Conservation (phyloP, 2,329 filamentous ascomycete genomes). For the Trichoderma afroharzianum region DNA sequence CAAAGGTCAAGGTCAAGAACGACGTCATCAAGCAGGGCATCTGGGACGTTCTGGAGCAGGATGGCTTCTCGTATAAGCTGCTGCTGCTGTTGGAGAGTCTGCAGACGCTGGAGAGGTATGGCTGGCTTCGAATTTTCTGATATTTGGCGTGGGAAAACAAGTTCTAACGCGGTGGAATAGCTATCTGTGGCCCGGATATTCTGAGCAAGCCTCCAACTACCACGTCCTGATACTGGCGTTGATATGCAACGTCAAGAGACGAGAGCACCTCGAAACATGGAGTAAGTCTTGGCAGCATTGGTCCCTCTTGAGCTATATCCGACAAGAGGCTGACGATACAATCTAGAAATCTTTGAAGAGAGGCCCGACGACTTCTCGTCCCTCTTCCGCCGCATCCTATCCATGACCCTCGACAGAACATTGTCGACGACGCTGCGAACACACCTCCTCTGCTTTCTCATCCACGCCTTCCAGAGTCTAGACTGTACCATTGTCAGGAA, state of each 20-base stretch:
- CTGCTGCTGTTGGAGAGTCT: constrained; percentile 83
- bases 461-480: constrained; percentile 87
- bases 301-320: constrained; percentile 1
- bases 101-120: constrained; percentile 78
- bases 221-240: constrained; percentile 85
- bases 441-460: constrained; percentile 85
- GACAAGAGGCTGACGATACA: constrained; percentile 3
- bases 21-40: constrained; percentile 82
- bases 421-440: constrained; percentile 66
- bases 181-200: constrained; percentile 93
- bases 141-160: too few species aligned
- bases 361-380: constrained; percentile 78
- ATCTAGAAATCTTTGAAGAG: constrained; percentile 67
- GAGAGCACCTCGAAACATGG: constrained; percentile 87
- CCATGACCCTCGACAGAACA: constrained; percentile 73
- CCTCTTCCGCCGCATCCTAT: constrained; percentile 85
- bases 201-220: constrained; percentile 82
- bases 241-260: constrained; percentile 81
- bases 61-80: constrained; percentile 72
- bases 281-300: constrained; percentile 43
- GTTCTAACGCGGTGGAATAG: constrained; percentile 41
- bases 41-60: constrained; percentile 83
- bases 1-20: constrained; percentile 72
- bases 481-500: constrained; percentile 87
- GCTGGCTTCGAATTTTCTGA: not conserved